Base-by-base conservation (phyloP, 2,329 filamentous ascomycete species). In the Aspergillus candidus region DNA sequence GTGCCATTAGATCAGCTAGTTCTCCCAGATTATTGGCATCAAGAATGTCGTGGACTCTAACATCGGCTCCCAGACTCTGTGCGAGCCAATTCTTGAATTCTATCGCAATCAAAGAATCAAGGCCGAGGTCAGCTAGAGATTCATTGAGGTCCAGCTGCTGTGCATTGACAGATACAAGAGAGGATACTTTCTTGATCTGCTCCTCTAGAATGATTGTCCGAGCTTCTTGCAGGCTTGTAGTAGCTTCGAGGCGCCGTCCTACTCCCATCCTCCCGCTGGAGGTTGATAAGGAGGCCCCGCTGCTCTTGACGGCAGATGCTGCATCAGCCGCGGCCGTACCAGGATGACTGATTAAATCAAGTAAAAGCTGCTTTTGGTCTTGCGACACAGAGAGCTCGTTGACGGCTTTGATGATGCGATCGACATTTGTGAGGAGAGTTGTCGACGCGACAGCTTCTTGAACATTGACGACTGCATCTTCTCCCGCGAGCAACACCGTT, bases 41-140 rank as follows among this genome's bases (percentile, higher is more conserved):
- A 12, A 43, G 13, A 5, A 43, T 35, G 27, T 43, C 40, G 22
- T 4, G 33, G 32, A 6, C 27, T 33, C 27, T 37, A 18, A 27
- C 27, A 43, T 37, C 4, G 15, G 34, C 13, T 15, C 40, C 33
- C 11, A 35, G 27, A 7, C 27, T 37, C 14, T 32, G 17, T 6
- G 32, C 40, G 3, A 43, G 13, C 40, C 40, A 43, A 15, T 43
- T 43, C 40, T 43, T 43, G 34, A 43, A 43, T 17, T 43, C 40
- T 6, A 43, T 43, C 3, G 40, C 40, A 11, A 43, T 13, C 6
- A 43, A 18, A 4, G 40, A 43, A 30, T 43, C 40, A 11, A 43
- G 33, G 1, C 40, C 40, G 10, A 43, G 13, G 13, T 37, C 34
- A 4, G 15, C 35, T 12, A 37, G 7, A 14, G 35, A 15, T 18